Conservation (phyloP, 202 grass and related monocot genomes). For the Setaria viridis region DNA sequence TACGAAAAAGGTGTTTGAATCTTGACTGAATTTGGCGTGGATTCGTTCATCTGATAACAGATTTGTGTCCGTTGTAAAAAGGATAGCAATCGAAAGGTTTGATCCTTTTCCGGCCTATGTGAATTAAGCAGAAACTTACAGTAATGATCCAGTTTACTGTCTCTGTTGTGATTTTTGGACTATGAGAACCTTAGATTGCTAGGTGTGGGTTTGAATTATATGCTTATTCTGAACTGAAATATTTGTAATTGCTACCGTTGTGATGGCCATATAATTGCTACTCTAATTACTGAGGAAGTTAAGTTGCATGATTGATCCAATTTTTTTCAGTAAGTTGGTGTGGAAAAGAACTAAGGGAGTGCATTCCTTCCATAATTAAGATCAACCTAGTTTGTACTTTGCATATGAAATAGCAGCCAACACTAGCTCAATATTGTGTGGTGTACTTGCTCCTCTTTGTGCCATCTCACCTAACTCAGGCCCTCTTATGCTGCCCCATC, state of each 20-base stretch:
- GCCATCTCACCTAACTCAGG: neutral
- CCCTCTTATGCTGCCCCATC: neutral
- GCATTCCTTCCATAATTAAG: constrained; percentile 3
- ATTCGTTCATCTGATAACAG: constrained; percentile 3
- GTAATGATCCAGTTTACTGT: neutral
- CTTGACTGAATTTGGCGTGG: constrained; percentile 19
- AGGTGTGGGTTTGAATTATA: neutral
- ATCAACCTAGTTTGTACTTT: neutral
- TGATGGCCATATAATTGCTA: neutral
- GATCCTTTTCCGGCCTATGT: neutral
- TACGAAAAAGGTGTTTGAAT: constrained; percentile 27
- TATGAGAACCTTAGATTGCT: neutral
- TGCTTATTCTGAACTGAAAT: neutral
- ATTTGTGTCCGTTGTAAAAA: constrained; percentile 20
- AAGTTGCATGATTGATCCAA: neutral
- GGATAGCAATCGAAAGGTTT: constrained; percentile 10
- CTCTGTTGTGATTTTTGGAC: neutral
- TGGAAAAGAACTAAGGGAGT: neutral
- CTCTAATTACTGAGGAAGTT: neutral
- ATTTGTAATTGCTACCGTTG: neutral
- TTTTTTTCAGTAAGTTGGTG: neutral
- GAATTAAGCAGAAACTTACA: neutral
- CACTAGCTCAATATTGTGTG: neutral
- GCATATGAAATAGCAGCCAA: neutral
- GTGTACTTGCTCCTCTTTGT: constrained; percentile 8